These are phyloP conservation scores for Chenopodium album DNA, from an alignment of 148 eudicot species.

Conservation along the genomic window DNA sequence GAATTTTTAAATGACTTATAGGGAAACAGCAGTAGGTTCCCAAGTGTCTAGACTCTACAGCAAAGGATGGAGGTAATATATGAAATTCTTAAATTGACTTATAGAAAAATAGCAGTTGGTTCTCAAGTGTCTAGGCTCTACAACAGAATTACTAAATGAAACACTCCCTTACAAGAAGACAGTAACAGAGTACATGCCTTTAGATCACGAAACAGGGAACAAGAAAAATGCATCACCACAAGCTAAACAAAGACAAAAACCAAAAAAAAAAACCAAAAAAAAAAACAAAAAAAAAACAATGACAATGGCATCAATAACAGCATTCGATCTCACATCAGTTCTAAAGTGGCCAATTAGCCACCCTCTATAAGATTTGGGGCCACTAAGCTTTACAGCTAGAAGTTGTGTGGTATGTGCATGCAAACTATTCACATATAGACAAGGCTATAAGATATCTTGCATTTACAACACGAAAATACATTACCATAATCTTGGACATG, in stretches of 20 bases:
- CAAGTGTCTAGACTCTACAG: neutral
- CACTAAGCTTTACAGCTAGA: too few species aligned
- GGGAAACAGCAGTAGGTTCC: neutral
- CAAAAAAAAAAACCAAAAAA: too few species aligned
- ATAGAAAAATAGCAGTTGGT: too few species aligned
- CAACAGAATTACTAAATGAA: too few species aligned
- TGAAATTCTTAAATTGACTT: too few species aligned
- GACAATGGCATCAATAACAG: neutral
- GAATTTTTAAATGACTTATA: too few species aligned
- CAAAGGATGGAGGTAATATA: too few species aligned
- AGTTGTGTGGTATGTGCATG: too few species aligned
- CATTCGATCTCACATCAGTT: neutral
- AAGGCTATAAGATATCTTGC: neutral
- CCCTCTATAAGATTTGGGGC: too few species aligned
- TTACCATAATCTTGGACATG: conserved; percentile 25
- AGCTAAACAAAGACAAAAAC: neutral
- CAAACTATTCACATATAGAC: neutral
- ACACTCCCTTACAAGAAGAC: too few species aligned
- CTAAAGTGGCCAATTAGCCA: neutral
- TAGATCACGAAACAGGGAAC: neutral
- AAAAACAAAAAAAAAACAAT: neutral
- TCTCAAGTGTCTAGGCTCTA: neutral
- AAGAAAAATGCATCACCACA: neutral
- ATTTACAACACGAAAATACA: neutral
- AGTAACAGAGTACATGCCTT: too few species aligned